Percentiles rank a stretch among this genome's conserved stretches.
These are phyloP conservation scores for Zea luxurians DNA, from an alignment of 176 grass and related monocot species.

Conservation along the genomic window DNA sequence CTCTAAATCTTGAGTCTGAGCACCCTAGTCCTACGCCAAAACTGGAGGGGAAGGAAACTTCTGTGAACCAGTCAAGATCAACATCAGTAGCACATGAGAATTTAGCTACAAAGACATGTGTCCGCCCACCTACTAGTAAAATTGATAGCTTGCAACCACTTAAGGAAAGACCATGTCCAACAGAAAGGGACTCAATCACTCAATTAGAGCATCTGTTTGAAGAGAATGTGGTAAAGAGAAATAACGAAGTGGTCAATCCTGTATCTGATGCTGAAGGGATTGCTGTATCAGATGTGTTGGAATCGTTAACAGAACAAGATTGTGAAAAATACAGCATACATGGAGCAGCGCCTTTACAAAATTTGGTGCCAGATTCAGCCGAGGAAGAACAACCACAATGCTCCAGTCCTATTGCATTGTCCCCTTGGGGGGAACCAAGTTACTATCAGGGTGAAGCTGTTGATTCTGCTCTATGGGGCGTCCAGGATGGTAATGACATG, in stretches of 20 bases:
- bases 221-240: constrained; percentile 24
- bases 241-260: constrained; percentile 31
- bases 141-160: constrained; percentile 42
- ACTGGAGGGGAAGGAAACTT: constrained; percentile 38
- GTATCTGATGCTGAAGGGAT: constrained; percentile 35
- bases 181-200: constrained; percentile 17
- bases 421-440: constrained; percentile 58
- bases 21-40: constrained; percentile 61
- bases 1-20: constrained; percentile 42
- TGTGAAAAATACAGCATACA: constrained; percentile 31
- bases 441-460: constrained; percentile 66
- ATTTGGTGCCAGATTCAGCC: constrained; percentile 39
- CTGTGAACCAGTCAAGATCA: constrained; percentile 25
- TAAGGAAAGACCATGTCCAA: constrained; percentile 43
- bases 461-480: constrained; percentile 61
- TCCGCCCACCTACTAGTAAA: constrained; percentile 38
- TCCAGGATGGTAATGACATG: constrained; percentile 52
- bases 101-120: constrained; percentile 41
- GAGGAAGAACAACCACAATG: constrained; percentile 60
- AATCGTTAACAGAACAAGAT: constrained; percentile 40
- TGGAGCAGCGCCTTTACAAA: constrained; percentile 28
- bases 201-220: constrained; percentile 32
- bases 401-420: constrained; percentile 54
- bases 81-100: constrained; percentile 46
- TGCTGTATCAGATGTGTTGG: constrained; percentile 40